phyloP scores from a whole-genome alignment of 192 early-diverging fungal species.

The Coemansia sp. region DNA sequence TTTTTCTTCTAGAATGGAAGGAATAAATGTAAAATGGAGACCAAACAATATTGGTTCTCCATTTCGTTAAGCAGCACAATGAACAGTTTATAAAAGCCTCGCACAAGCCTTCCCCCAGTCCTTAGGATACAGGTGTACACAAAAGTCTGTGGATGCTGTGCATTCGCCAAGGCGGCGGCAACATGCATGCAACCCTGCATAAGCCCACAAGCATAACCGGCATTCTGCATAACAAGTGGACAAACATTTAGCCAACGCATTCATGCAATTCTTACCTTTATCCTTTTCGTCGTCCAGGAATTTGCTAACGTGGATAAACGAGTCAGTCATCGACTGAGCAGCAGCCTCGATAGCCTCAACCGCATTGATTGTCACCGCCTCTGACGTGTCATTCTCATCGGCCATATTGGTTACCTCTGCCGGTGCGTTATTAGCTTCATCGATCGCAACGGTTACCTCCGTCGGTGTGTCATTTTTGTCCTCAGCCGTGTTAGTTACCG shows the following conservation, averaged over 20 bases:
- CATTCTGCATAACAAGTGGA: too few species aligned
- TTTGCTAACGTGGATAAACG: conserved; percentile 29
- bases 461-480: background rate
- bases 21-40: conserved; percentile 1
- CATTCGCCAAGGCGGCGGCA: too few species aligned
- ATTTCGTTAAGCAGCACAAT: background rate
- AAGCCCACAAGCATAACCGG: background rate
- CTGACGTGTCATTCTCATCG: too few species aligned
- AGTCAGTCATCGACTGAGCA: conserved; percentile 20
- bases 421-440: background rate
- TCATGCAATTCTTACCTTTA: background rate
- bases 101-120: too few species aligned
- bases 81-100: background rate
- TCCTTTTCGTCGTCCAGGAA: background rate
- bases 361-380: background rate
- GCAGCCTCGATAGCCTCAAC: background rate
- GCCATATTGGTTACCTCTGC: conserved; percentile 16
- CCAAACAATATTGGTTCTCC: background rate
- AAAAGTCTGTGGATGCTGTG: too few species aligned
- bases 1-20: background rate
- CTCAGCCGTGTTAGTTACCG: background rate
- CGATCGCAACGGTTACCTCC: background rate
- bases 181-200: background rate
- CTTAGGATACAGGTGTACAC: too few species aligned
- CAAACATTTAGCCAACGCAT: background rate